Evolutionary conservation across 139 green algal genomes (phyloP).

Genomic region (Ettlia oleoabundans): DNA sequence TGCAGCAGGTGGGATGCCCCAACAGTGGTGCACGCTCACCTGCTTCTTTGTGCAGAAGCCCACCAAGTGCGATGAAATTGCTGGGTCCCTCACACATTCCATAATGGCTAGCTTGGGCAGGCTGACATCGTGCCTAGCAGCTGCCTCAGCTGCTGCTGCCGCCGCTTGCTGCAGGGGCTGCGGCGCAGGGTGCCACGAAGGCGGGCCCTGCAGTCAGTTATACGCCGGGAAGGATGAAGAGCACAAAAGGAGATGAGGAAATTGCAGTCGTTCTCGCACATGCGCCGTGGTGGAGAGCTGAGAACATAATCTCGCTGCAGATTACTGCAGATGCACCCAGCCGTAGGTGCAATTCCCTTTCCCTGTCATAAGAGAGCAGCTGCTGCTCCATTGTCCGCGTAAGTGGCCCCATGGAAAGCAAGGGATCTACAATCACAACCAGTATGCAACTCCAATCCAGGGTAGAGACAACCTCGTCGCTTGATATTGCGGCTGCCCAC

Average conservation of each 20-base stretch:
- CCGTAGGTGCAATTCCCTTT: too few species aligned
- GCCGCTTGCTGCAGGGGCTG: conserved; percentile 67
- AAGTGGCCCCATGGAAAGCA: too few species aligned
- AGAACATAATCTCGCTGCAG: too few species aligned
- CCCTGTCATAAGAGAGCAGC: too few species aligned
- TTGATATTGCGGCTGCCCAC: background rate
- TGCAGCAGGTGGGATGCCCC: background rate
- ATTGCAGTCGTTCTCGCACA: too few species aligned
- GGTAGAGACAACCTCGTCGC: background rate
- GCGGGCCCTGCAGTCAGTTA: conserved; percentile 65
- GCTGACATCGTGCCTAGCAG: conserved; percentile 49
- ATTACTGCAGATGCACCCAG: too few species aligned
- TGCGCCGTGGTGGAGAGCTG: too few species aligned
- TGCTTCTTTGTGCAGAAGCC: conserved; percentile 74
- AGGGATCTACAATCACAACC: too few species aligned
- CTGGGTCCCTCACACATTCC: conserved; percentile 58
- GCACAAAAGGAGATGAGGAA: too few species aligned
- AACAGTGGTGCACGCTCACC: conserved; percentile 28
- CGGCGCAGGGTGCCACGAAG: conserved; percentile 92
- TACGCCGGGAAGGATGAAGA: too few species aligned
- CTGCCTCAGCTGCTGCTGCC: conserved; percentile 56
- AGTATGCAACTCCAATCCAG: background rate
- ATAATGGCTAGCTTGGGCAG: conserved; percentile 74
- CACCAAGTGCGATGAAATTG: conserved; percentile 81
- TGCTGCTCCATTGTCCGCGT: too few species aligned